Evolutionary conservation across 305 asterid genomes (phyloP).

Genomic region (Vinca major): DNA sequence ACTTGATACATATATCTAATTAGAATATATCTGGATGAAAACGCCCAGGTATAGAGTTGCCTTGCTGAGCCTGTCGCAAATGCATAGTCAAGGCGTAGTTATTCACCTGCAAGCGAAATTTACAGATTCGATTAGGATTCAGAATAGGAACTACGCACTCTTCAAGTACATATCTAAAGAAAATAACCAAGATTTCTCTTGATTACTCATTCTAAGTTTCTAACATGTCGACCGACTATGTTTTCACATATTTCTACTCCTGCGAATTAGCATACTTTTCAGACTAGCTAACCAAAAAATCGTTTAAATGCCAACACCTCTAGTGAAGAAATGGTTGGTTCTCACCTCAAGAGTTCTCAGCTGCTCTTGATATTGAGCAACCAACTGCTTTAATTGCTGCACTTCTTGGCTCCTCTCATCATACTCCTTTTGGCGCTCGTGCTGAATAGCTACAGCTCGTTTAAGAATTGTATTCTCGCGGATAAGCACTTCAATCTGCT

Average conservation of each 20-base stretch:
- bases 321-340: too few relatives aligned
- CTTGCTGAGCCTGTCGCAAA: constrained; percentile 59
- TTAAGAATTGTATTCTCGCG: constrained; percentile 64
- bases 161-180: background rate
- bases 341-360: constrained; percentile 71
- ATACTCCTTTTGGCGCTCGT: constrained; percentile 75
- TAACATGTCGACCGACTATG: background rate
- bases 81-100: constrained; percentile 71
- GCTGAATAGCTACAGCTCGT: constrained; percentile 82
- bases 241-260: background rate
- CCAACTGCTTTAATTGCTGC: constrained; percentile 64
- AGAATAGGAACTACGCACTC: background rate
- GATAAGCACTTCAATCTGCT: constrained; percentile 46
- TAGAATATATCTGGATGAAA: constrained; percentile 68
- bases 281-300: background rate
- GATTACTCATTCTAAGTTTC: too few relatives aligned
- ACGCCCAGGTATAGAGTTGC: constrained; percentile 49
- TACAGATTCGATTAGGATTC: background rate
- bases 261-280: background rate
- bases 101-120: constrained; percentile 40
- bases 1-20: constrained; percentile 13
- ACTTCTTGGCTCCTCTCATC: constrained; percentile 65
- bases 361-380: constrained; percentile 68
- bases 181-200: background rate
- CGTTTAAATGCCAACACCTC: background rate